Percentiles rank a stretch among this genome's conserved stretches.
phyloP scores from a whole-genome alignment of 257 asterid species.

The Solanum appendiculatum region DNA sequence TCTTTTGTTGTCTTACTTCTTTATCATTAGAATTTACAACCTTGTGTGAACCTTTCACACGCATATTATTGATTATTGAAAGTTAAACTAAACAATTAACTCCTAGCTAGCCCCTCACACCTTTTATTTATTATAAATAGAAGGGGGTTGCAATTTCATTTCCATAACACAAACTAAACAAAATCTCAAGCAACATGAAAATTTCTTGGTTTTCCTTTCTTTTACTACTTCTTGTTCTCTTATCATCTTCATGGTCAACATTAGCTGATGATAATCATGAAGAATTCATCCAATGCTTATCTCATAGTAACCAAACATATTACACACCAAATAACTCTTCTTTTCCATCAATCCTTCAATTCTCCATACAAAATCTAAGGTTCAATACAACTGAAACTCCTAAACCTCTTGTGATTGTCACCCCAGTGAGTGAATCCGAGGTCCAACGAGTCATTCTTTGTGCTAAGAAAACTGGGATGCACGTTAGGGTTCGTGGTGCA shows the following conservation, averaged over 20 bases:
- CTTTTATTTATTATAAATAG: neutral
- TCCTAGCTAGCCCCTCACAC: neutral
- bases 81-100: neutral
- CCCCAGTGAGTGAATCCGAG: neutral
- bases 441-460: neutral
- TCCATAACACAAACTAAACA: neutral
- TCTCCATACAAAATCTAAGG: neutral
- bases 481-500: neutral
- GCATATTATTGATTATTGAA: neutral
- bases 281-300: neutral
- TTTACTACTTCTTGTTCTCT: neutral
- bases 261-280: neutral
- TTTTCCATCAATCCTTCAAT: neutral
- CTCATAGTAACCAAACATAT: neutral
- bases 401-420: neutral
- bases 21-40: neutral
- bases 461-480: neutral
- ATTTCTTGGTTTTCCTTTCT: neutral
- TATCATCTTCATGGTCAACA: neutral
- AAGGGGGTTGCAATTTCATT: neutral
- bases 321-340: conserved; percentile 1
- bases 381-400: neutral
- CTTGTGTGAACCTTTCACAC: neutral
- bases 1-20: neutral
- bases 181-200: neutral